A percentile compares a stretch with the other conserved stretches of the same genome.
These are phyloP conservation scores for Alternaria gansuensis DNA, from an alignment of 2,329 filamentous ascomycete genomes.

Conservation along the genomic window DNA sequence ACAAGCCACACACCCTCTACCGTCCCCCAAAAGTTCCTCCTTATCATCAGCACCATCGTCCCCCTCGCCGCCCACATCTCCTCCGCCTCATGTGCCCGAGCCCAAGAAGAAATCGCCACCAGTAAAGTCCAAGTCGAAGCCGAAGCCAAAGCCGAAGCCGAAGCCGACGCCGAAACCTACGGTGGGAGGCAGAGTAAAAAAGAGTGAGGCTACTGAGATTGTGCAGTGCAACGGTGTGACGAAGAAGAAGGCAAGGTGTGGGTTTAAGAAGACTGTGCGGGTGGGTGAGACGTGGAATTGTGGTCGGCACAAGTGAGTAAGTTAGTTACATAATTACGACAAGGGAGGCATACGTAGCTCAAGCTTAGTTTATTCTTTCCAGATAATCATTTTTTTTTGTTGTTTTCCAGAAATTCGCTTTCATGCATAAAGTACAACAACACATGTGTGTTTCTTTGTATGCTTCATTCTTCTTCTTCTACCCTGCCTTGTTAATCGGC, in stretches of 20 bases:
- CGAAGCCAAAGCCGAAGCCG: not conserved
- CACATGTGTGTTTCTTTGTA: not conserved
- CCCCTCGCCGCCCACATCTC: not conserved
- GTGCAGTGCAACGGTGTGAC: not conserved
- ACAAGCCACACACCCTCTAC: too few relatives aligned
- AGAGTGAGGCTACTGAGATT: not conserved
- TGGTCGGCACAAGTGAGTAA: constrained; percentile 1
- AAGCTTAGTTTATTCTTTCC: not conserved
- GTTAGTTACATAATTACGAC: not conserved
- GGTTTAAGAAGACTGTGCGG: not conserved
- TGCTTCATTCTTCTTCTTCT: not conserved
- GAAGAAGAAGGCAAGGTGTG: not conserved
- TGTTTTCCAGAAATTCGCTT: not conserved
- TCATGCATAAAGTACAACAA: not conserved
- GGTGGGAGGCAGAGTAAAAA: not conserved
- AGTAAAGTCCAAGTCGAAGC: not conserved
- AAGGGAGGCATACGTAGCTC: not conserved
- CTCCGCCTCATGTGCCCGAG: too few relatives aligned
- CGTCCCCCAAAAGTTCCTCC: not conserved
- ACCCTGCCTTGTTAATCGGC: not conserved
- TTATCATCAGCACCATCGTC: not conserved
- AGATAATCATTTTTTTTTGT: not conserved
- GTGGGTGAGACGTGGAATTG: constrained; percentile 8
- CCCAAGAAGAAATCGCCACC: not conserved
- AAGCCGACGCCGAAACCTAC: not conserved